These are phyloP conservation scores for Emericellopsis atlantica DNA, from an alignment of 2,329 filamentous ascomycete species.

Conservation along the genomic window DNA sequence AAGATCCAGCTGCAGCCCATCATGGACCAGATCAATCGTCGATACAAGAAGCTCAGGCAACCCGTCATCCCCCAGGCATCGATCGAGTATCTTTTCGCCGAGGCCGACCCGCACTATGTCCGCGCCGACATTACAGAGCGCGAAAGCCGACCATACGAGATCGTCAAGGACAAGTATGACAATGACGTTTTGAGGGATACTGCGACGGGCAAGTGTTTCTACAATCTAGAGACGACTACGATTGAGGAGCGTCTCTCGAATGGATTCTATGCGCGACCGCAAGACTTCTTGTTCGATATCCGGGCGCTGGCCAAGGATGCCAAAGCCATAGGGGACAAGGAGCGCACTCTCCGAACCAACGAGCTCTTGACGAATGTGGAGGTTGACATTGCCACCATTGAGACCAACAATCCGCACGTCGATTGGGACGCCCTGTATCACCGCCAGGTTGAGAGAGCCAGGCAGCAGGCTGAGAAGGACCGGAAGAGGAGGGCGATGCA, in stretches of 20 bases:
- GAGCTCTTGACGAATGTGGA: slow-evolving; percentile 90
- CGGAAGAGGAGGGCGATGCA: slow-evolving; percentile 52
- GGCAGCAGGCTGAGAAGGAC: slow-evolving; percentile 44
- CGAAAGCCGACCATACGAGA: slow-evolving; percentile 63
- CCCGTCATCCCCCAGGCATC: slow-evolving; percentile 62
- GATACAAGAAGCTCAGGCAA: slow-evolving; percentile 78
- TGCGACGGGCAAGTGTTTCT: slow-evolving; percentile 73
- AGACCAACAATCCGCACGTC: slow-evolving; percentile 50
- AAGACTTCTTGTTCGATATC: slow-evolving; percentile 83
- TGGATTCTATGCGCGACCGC: slow-evolving; percentile 84
- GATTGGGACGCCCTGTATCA: slow-evolving; percentile 77
- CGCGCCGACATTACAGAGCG: slow-evolving; percentile 38
- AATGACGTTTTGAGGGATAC: slow-evolving; percentile 65
- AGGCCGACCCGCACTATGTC: slow-evolving; percentile 64
- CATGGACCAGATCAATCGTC: slow-evolving; percentile 91
- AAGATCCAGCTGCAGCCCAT: slow-evolving; percentile 87
- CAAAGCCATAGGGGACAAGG: slow-evolving; percentile 67
- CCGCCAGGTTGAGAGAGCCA: slow-evolving; percentile 55
- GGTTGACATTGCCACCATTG: slow-evolving; percentile 74
- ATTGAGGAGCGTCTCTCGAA: slow-evolving; percentile 97
- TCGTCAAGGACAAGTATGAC: slow-evolving; percentile 67
- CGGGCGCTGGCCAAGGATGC: slow-evolving; percentile 76
- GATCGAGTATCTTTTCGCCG: slow-evolving; percentile 74
- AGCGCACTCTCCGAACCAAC: slow-evolving; percentile 74
- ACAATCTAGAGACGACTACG: slow-evolving; percentile 84